Base-by-base conservation (phyloP, 2,329 filamentous ascomycete genomes). In the Epichloe sp. region DNA sequence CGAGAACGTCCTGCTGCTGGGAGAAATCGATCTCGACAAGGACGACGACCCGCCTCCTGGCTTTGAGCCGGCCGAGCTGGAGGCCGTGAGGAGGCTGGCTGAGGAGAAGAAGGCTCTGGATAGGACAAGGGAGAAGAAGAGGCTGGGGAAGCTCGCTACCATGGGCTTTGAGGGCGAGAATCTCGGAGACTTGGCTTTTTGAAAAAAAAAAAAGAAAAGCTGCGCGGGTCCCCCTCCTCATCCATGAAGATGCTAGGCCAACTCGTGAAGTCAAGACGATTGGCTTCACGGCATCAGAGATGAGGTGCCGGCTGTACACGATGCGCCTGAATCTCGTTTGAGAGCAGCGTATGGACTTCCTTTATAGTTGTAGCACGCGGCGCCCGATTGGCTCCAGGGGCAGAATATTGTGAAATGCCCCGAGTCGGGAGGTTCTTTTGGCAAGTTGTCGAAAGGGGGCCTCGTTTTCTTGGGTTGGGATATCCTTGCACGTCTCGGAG, bases 21-120 rank as follows among this genome's bases (percentile, higher is more conserved):
- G 93, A 38, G 94, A 97, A 69, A 95, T 98, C 61, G 93, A 98
- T 66, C 80, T 98, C 23, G 93, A 98, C 72, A 88, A 86, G 63
- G 93, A 98, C 68, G 93, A 98, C 66, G 83, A 94, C 53, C 75
- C 88, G 17, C 76, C 88, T 14, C 88, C 88, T 1, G 81, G 83
- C 35, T 88, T 85, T 56, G 72, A 80, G 60, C 63, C 66, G 56
- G 88, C 82, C 2, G 77, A 87, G 1, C 72, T 82, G 46, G 78
- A 84, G 45, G 71, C 83, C 56, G 87, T 95, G 38, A 81, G 83
- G 57, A 79, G 78, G 54, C 68, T 93, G 44, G 85, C 85, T 56
- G 86, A 87, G 67, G 77, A 85, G 62, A 80, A 83, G 63, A 85
- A 86, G 56, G 72, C 68, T 4, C 73, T 77, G 51, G 82, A 87